Evolutionary conservation across 257 asterid species (phyloP).

Genomic region (Buddleja alternifolia): DNA sequence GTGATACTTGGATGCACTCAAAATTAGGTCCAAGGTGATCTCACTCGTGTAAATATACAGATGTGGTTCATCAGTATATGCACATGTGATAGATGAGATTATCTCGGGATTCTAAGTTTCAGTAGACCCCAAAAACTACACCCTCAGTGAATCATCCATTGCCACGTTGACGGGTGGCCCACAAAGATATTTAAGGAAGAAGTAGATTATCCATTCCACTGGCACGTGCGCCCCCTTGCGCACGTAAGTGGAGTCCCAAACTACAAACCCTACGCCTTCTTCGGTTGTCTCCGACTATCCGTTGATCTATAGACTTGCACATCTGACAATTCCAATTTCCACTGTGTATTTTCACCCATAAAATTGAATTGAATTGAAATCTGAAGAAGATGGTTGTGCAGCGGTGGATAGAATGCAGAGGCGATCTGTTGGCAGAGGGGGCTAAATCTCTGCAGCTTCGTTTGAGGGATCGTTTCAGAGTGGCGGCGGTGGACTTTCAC

Average conservation of each 20-base stretch:
- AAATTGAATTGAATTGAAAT: slow-evolving; percentile 4
- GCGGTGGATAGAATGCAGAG: slow-evolving; percentile 72
- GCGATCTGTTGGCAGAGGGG: slow-evolving; percentile 76
- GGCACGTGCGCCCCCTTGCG: neutral
- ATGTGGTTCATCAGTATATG: too few species aligned
- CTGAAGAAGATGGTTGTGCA: slow-evolving; percentile 51
- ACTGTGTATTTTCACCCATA: neutral
- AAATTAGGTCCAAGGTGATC: too few species aligned
- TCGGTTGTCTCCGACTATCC: neutral
- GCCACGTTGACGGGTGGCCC: slow-evolving; percentile 19
- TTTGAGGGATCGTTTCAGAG: slow-evolving; percentile 75
- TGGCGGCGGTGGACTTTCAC: slow-evolving; percentile 69
- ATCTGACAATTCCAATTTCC: neutral
- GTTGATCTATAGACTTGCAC: neutral
- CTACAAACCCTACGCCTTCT: neutral
- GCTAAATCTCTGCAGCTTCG: slow-evolving; percentile 73
- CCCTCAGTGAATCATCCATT: too few species aligned
- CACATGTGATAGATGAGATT: too few species aligned
- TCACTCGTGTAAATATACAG: too few species aligned
- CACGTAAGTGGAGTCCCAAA: neutral
- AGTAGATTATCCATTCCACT: neutral
- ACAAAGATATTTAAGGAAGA: slow-evolving; percentile 11
- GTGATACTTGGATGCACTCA: too few species aligned
- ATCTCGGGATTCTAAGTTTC: too few species aligned
- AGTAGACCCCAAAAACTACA: too few species aligned